phyloP scores from a whole-genome alignment of 805 yeast species.

The Nakazawaea peltata region DNA sequence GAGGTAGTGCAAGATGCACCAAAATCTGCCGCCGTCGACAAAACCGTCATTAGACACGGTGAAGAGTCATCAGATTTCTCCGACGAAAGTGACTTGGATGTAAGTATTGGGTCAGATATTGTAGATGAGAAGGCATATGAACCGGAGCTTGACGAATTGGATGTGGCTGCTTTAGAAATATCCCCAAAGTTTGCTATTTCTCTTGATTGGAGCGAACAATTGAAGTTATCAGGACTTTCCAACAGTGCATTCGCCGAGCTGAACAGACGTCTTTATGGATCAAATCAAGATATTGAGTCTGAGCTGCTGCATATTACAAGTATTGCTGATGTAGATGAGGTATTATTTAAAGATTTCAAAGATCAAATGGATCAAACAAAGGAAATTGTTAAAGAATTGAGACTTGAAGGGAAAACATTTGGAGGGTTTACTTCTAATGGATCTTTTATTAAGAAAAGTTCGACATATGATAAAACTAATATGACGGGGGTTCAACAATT shows the following conservation, averaged over 20 bases:
- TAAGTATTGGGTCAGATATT: constrained; percentile 22
- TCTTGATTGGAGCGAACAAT: constrained; percentile 57
- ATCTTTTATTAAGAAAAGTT: constrained; percentile 1
- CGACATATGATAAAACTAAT: constrained; percentile 3
- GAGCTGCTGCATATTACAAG: constrained; percentile 9
- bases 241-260: constrained; percentile 26
- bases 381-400: constrained; percentile 20
- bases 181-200: constrained; percentile 41
- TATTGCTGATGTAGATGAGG: constrained; percentile 35
- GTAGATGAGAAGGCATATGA: constrained; percentile 63
- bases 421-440: constrained; percentile 8
- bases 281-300: constrained; percentile 5
- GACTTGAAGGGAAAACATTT: constrained; percentile 13
- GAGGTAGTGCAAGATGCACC: constrained; percentile 3
- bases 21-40: constrained; percentile 2
- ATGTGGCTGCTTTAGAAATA: constrained; percentile 31
- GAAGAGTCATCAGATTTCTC: constrained; percentile 11
- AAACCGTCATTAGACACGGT: constrained; percentile 3
- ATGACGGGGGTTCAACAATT: constrained; percentile 6
- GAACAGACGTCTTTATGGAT: background rate
- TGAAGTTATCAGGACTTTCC: constrained; percentile 37
- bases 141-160: constrained; percentile 46
- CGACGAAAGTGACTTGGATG: constrained; percentile 14
- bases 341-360: constrained; percentile 41
- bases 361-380: constrained; percentile 19